Evolutionary conservation across 2,329 filamentous ascomycete genomes (phyloP), one percentile per base, ranked within the genome.

Genomic region (Ophiostoma fasciatum): DNA sequence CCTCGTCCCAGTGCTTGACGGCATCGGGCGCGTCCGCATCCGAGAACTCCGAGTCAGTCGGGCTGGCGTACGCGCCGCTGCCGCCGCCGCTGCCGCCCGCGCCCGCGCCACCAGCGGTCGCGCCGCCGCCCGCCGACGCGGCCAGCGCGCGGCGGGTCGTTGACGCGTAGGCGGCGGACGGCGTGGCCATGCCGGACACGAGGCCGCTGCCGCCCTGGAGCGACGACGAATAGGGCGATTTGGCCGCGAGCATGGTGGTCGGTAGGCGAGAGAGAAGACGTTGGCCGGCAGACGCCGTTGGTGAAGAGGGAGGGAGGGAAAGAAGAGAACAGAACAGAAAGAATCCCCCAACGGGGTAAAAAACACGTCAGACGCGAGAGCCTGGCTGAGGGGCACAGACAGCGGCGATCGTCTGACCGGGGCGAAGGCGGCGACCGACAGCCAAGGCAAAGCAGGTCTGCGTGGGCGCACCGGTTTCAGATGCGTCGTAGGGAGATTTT

Each of bases 31-130:
- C 72, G 46, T 88, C 83, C 48, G 71, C 68, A 46, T 93, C 85
- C 18, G 83, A 90, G 57, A 94, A 94, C 48, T 94, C 85, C 20
- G 84, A 93, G 51, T 92, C 83, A 45, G 85, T 94, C 30, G 87
- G 85, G 53, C 83, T 93, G 28, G 74, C 71, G 52, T 81, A 88
- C 29, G 59, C 60, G 41, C 78, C 70, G 40, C 64, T 62, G 8
- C 39, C 13, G 14, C 63, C 48, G 21, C n/a, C n/a, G n/a, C n/a
- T n/a, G n/a, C n/a, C n/a, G n/a, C n/a, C n/a, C 60, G 41, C 78
- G n/a, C n/a, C n/a, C n/a, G n/a, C n/a, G n/a, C n/a, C n/a, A n/a
- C n/a, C n/a, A n/a, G n/a, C n/a, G n/a, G n/a, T n/a, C n/a, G n/a
- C 70, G 40, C 64, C 62, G 7, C 40, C 11, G 14, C 63, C 48